These are phyloP conservation scores for Sphagnum contortum DNA, from an alignment of 225 moss, liverwort and hornwort species.

Conservation along the genomic window DNA sequence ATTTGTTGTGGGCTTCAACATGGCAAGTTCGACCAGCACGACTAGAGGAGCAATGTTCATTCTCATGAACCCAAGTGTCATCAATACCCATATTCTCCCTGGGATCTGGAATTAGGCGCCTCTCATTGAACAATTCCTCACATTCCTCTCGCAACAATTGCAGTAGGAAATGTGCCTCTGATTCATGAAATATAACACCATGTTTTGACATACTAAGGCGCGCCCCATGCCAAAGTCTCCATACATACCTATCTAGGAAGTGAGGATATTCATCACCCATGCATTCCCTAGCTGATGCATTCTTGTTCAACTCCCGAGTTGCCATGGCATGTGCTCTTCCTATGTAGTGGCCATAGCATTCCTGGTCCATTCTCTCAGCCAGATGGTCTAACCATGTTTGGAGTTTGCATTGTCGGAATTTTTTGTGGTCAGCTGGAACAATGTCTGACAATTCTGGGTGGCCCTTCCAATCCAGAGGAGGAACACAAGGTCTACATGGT, in stretches of 20 bases:
- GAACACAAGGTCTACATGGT: conserved; percentile 5
- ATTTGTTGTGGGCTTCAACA: too few relatives aligned
- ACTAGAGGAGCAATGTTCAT: neutral
- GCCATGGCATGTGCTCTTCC: conserved; percentile 5
- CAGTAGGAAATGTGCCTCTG: conserved; percentile 9
- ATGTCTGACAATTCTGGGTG: conserved; percentile 7
- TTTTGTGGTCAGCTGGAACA: conserved; percentile 11
- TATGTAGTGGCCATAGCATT: conserved; percentile 12
- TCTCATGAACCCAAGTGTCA: conserved; percentile 3
- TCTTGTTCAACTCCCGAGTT: neutral
- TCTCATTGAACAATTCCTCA: conserved; percentile 6
- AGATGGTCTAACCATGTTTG: conserved; percentile 19
- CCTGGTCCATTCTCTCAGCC: neutral
- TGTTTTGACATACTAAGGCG: conserved; percentile 3
- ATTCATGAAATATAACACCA: conserved; percentile 2
- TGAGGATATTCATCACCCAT: neutral
- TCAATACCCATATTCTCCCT: neutral
- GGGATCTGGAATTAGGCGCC: neutral
- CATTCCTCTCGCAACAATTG: conserved; percentile 21
- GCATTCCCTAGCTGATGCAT: neutral
- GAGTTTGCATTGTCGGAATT: conserved; percentile 9
- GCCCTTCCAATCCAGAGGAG: neutral
- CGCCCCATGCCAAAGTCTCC: neutral
- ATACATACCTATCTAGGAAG: conserved; percentile 15
- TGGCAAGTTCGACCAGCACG: too few relatives aligned